phyloP scores from a whole-genome alignment of 2,329 filamentous ascomycete genomes.

The Neoarthrinium moseri region DNA sequence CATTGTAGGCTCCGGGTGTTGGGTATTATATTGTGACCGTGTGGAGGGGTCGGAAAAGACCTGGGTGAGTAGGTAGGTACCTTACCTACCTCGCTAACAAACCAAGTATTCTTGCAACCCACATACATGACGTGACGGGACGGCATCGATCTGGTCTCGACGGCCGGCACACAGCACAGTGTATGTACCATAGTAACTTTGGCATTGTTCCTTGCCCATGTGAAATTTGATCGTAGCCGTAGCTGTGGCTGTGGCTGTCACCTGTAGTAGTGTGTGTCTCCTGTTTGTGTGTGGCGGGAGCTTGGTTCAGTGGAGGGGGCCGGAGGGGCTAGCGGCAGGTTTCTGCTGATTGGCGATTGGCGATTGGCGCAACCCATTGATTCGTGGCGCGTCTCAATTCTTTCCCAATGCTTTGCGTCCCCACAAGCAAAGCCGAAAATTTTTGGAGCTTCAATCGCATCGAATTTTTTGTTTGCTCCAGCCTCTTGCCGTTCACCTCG shows the following conservation, averaged over 20 bases:
- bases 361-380: neutral
- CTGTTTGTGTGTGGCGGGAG: constrained; percentile 11
- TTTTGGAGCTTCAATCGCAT: constrained; percentile 25
- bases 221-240: neutral
- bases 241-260: neutral
- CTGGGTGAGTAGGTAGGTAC: too few relatives aligned
- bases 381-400: too few relatives aligned
- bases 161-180: too few relatives aligned
- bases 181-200: too few relatives aligned
- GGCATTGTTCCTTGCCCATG: neutral
- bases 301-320: neutral
- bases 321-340: neutral
- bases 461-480: constrained; percentile 20
- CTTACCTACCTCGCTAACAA: too few relatives aligned
- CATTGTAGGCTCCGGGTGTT: too few relatives aligned
- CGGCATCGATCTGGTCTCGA: neutral
- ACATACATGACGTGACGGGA: too few relatives aligned
- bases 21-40: too few relatives aligned
- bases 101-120: neutral
- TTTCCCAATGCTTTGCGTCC: constrained; percentile 11
- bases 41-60: too few relatives aligned
- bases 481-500: constrained; percentile 14
- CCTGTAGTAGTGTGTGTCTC: neutral
- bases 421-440: constrained; percentile 24
- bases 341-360: neutral